A percentile compares a stretch with the other conserved stretches of the same genome.
Evolutionary conservation across 768 basidiomycete genomes (phyloP).

Genomic region (Mycena rebaudengoi): DNA sequence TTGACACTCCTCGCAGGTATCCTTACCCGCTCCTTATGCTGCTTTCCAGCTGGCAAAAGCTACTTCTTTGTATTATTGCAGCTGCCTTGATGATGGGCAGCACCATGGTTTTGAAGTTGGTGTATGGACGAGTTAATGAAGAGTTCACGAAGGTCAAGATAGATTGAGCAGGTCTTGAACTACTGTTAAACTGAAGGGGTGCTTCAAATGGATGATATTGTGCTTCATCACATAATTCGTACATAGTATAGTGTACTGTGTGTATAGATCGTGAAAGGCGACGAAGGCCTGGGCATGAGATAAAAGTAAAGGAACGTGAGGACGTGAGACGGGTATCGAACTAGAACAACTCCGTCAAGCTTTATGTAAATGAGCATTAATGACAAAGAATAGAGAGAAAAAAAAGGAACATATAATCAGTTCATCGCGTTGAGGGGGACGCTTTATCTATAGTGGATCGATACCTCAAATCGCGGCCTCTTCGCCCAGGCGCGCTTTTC

Average conservation of each 20-base stretch:
- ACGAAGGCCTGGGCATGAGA: slow-evolving; percentile 6
- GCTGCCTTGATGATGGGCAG: too few species aligned
- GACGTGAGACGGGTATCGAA: slow-evolving; percentile 23
- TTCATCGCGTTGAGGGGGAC: not conserved
- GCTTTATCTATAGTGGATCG: slow-evolving; percentile 18
- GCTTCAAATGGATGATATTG: too few species aligned
- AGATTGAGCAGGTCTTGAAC: too few species aligned
- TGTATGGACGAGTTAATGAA: too few species aligned
- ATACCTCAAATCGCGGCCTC: slow-evolving; percentile 20
- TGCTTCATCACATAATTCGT: too few species aligned
- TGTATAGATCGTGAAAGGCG: slow-evolving; percentile 8
- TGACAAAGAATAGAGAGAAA: not conserved
- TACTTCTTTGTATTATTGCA: too few species aligned
- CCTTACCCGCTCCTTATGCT: too few species aligned
- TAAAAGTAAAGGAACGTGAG: slow-evolving; percentile 22
- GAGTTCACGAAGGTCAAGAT: too few species aligned
- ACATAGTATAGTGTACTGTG: slow-evolving; percentile 7
- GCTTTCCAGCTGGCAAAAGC: too few species aligned
- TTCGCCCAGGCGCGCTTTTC: slow-evolving; percentile 25
- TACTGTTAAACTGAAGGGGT: too few species aligned
- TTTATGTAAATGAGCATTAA: slow-evolving; percentile 17
- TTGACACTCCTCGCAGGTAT: too few species aligned
- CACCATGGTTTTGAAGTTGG: too few species aligned
- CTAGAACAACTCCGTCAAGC: slow-evolving; percentile 14
- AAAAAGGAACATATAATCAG: slow-evolving; percentile 13